A percentile compares a stretch with the other conserved stretches of the same genome.
phyloP scores from a whole-genome alignment of 768 basidiomycete species.

The Lentinus brumalis region DNA sequence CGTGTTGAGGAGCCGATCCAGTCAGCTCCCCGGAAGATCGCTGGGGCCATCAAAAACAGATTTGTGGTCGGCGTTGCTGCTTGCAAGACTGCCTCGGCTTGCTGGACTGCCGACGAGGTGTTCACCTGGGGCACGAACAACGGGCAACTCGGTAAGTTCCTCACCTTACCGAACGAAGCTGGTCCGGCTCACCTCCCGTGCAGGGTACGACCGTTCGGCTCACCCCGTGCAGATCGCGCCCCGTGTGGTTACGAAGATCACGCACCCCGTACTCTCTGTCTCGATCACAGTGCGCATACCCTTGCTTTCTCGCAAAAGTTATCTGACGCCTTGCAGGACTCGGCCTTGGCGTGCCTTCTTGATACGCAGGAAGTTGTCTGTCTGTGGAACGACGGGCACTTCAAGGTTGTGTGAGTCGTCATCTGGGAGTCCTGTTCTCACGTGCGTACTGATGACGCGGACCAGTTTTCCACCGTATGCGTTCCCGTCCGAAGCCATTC shows the following conservation, averaged over 20 bases:
- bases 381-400: constrained; percentile 73
- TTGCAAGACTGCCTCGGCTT: constrained; percentile 82
- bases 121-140: constrained; percentile 94
- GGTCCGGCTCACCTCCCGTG: not conserved
- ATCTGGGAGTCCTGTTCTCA: not conserved
- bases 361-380: constrained; percentile 82
- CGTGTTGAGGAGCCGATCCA: constrained; percentile 77
- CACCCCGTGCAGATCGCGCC: constrained; percentile 79
- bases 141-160: constrained; percentile 78
- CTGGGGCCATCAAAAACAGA: constrained; percentile 77
- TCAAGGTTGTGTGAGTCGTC: constrained; percentile 66
- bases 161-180: not conserved
- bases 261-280: constrained; percentile 68
- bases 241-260: constrained; percentile 78
- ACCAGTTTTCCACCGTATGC: constrained; percentile 72
- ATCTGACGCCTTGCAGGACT: constrained; percentile 53
- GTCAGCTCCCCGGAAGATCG: constrained; percentile 69
- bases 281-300: constrained; percentile 61
- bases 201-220: constrained; percentile 76
- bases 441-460: not conserved
- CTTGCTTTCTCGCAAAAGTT: not conserved
- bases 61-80: constrained; percentile 81
- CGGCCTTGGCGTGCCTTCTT: constrained; percentile 79
- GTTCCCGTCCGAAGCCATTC: constrained; percentile 74
- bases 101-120: constrained; percentile 74